These are phyloP conservation scores for Cerrena zonata DNA, from an alignment of 1,284 basidiomycete genomes.

Conservation along the genomic window DNA sequence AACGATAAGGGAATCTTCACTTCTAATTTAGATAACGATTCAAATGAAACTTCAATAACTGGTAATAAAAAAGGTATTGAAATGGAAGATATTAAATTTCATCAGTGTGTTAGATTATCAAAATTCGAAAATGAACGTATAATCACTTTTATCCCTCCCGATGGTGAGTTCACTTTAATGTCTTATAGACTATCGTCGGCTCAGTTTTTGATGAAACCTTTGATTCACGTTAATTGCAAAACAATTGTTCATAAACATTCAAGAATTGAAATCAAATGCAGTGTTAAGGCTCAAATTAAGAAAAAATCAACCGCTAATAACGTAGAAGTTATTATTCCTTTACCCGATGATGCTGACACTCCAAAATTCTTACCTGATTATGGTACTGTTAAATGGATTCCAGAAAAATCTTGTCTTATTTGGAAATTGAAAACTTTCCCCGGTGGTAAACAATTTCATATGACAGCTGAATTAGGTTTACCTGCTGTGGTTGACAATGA, in stretches of 20 bases:
- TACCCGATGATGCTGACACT: slow-evolving; percentile 96
- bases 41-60: slow-evolving; percentile 62
- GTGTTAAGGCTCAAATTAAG: slow-evolving; percentile 98
- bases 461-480: slow-evolving; percentile 92
- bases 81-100: slow-evolving; percentile 99
- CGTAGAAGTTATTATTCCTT: slow-evolving; percentile 95
- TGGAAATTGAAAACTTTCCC: slow-evolving; percentile 98
- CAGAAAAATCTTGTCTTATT: slow-evolving; percentile 92
- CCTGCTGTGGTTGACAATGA: slow-evolving; percentile 85
- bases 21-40: slow-evolving; percentile 90
- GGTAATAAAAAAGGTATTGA: slow-evolving; percentile 79
- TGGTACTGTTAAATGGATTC: slow-evolving; percentile 88
- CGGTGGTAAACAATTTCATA: slow-evolving; percentile 88
- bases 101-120: slow-evolving; percentile 96
- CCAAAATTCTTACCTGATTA: slow-evolving; percentile 93
- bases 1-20: slow-evolving; percentile 99
- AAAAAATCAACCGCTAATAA: slow-evolving; percentile 94
- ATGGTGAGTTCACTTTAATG: slow-evolving; percentile 99
- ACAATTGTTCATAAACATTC: slow-evolving; percentile 86
- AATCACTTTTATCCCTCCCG: slow-evolving; percentile 98
- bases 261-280: slow-evolving; percentile 96
- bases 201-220: slow-evolving; percentile 94
- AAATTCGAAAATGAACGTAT: slow-evolving; percentile 98
- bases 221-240: slow-evolving; percentile 87
- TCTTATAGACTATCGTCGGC: slow-evolving; percentile 92